A percentile compares a stretch with the other conserved stretches of the same genome.
phyloP scores from a whole-genome alignment of 192 early-diverging fungal species.

The Umbelopsis sp. region DNA sequence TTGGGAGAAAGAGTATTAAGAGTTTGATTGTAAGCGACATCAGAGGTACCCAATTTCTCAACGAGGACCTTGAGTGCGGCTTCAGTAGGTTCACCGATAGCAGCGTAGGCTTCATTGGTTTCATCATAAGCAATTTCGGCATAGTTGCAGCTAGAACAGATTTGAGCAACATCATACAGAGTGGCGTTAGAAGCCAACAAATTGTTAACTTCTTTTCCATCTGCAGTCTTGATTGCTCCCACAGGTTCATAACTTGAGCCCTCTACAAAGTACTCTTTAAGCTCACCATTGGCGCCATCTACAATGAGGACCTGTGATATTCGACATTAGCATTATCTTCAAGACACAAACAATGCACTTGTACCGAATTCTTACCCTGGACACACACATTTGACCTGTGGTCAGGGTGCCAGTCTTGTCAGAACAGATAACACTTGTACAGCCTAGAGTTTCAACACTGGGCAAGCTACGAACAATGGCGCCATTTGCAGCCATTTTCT shows the following conservation, averaged over 20 bases:
- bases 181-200: slow-evolving; percentile 58
- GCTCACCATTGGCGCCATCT: slow-evolving; percentile 45
- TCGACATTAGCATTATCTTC: slow-evolving; percentile 1
- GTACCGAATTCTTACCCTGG: slow-evolving; percentile 44
- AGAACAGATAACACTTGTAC: slow-evolving; percentile 97
- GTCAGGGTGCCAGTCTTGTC: slow-evolving; percentile 99
- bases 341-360: background rate
- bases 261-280: slow-evolving; percentile 76
- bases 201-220: slow-evolving; percentile 50
- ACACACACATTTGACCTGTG: slow-evolving; percentile 96
- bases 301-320: slow-evolving; percentile 49
- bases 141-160: slow-evolving; percentile 93
- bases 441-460: slow-evolving; percentile 95
- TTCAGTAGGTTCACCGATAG: slow-evolving; percentile 98
- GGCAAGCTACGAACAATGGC: slow-evolving; percentile 95
- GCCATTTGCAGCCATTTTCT: slow-evolving; percentile 94
- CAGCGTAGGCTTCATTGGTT: slow-evolving; percentile 58
- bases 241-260: slow-evolving; percentile 88
- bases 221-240: slow-evolving; percentile 57
- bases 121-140: slow-evolving; percentile 82
- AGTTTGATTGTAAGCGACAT: slow-evolving; percentile 64
- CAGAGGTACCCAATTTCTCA: slow-evolving; percentile 89
- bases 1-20: slow-evolving; percentile 50
- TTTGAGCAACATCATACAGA: slow-evolving; percentile 75
- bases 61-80: slow-evolving; percentile 93